Conservation (phyloP, 2,329 filamentous ascomycete species). For the Aspergillus vadensis region DNA sequence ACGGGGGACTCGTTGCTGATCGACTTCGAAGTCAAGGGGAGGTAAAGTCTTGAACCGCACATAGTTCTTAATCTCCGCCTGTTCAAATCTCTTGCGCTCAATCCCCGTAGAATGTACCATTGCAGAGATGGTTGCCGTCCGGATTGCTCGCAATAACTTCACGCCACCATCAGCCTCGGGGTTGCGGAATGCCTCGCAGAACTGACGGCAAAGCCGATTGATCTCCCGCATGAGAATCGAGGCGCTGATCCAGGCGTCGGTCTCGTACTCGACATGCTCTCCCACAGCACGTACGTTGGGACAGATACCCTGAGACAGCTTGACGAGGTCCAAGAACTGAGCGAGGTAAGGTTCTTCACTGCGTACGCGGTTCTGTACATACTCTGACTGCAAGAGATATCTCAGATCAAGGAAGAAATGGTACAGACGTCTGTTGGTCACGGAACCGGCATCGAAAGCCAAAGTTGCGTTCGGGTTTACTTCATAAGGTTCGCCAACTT, state of each 20-base stretch:
- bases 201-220: conserved; percentile 84
- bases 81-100: conserved; percentile 82
- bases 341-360: conserved; percentile 83
- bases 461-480: conserved; percentile 83
- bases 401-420: conserved; percentile 96
- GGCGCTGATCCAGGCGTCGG: conserved; percentile 95
- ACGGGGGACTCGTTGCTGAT: conserved; percentile 45
- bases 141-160: conserved; percentile 69
- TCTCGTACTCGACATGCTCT: conserved; percentile 97
- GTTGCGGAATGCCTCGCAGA: conserved; percentile 81
- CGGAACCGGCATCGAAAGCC: conserved; percentile 89
- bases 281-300: conserved; percentile 89
- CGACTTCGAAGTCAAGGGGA: conserved; percentile 76
- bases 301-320: conserved; percentile 95
- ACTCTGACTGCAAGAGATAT: conserved; percentile 83
- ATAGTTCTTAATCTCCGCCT: conserved; percentile 85
- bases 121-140: conserved; percentile 73
- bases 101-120: conserved; percentile 85
- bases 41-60: conserved; percentile 76
- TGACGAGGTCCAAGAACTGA: conserved; percentile 93
- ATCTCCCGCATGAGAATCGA: conserved; percentile 93
- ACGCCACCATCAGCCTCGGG: conserved; percentile 64
- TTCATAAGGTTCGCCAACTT: conserved; percentile 91
- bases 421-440: conserved; percentile 93
- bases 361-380: conserved; percentile 82